Evolutionary conservation across 345 rosid species (phyloP).

Genomic region (Salix arbutifolia): DNA sequence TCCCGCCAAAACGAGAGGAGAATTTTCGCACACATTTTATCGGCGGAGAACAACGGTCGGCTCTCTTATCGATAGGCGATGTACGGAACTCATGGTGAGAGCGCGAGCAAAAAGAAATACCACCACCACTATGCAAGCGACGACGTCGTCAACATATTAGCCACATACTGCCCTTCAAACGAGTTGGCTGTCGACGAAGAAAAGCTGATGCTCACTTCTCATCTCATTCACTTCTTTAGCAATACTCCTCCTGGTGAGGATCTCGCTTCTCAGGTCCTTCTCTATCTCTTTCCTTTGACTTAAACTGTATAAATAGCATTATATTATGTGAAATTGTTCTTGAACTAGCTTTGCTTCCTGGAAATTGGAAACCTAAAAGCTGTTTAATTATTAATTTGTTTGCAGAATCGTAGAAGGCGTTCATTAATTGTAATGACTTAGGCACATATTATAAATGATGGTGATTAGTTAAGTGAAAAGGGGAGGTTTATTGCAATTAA

Average conservation of each 20-base stretch:
- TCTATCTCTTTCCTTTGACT: neutral
- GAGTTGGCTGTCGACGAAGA: conserved; percentile 52
- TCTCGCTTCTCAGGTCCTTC: conserved; percentile 58
- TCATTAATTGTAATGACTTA: too few relatives aligned
- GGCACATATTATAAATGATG: too few relatives aligned
- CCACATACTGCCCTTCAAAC: conserved; percentile 56
- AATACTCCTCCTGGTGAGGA: conserved; percentile 39
- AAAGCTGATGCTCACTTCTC: conserved; percentile 43
- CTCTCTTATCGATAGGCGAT: conserved; percentile 14
- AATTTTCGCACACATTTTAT: too few relatives aligned
- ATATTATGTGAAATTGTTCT: neutral
- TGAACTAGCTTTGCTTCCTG: neutral
- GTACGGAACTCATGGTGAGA: conserved; percentile 32
- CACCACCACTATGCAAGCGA: conserved; percentile 13
- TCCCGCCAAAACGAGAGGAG: too few relatives aligned
- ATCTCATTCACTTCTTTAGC: conserved; percentile 69
- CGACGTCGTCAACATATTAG: conserved; percentile 36
- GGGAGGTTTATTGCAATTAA: too few relatives aligned
- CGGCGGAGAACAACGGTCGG: too few relatives aligned
- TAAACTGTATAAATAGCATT: neutral
- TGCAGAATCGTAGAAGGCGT: too few relatives aligned
- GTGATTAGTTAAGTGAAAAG: too few relatives aligned
- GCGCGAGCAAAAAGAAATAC: conserved; percentile 13
- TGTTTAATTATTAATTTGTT: too few relatives aligned
- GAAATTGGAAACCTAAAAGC: too few relatives aligned